Evolutionary conservation across 2,329 filamentous ascomycete species (phyloP), one percentile per base, ranked within the genome.

Genomic region (Cercospora sojina): DNA sequence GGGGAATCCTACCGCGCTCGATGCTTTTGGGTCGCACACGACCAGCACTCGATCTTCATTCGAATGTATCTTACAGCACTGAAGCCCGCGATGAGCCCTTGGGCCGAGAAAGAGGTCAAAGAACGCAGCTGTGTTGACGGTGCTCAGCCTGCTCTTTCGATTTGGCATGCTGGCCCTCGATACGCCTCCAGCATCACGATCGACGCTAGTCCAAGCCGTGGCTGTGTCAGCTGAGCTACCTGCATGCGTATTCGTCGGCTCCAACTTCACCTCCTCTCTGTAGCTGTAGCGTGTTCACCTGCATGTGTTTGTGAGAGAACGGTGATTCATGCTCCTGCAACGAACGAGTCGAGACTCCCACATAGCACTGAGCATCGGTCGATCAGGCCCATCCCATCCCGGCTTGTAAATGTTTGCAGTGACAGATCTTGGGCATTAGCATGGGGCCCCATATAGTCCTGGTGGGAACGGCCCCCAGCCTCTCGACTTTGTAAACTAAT

Each of bases 151-250:
- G 38, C 7, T 23, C 18, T 7, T 38, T 38, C 31, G 56, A 59
- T 59, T 16, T 18, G 56, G 16, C n/a, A 23, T 41, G 56, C 3
- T 10, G 13, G 7, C 18, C 31, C 8, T 25, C 31, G 16, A 41
- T 8, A 20, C 31, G 56, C 56, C 56, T 59, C 32, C 20, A 25
- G 35, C 31, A 27, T 31, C 23, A 41, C 20, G 27, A 60, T 60
- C 58, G 58, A 41, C 58, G 58, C 58, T 60, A 60, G 32, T 23
- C 12, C 25, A 47, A 27, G 38, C 58, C 32, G 18, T 47, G 58
- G 58, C 58, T 59, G 47, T 60, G 58, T 60, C 58, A 60, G 58
- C 58, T 20, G 25, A 41, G 25, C 23, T 49, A 27, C 31, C 20
- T n/a, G 12, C 20, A 13, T 31, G 38, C 58, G 35, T 47, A 60